Evolutionary conservation across 768 basidiomycete species (phyloP).

Genomic region (Suillus weaverae): DNA sequence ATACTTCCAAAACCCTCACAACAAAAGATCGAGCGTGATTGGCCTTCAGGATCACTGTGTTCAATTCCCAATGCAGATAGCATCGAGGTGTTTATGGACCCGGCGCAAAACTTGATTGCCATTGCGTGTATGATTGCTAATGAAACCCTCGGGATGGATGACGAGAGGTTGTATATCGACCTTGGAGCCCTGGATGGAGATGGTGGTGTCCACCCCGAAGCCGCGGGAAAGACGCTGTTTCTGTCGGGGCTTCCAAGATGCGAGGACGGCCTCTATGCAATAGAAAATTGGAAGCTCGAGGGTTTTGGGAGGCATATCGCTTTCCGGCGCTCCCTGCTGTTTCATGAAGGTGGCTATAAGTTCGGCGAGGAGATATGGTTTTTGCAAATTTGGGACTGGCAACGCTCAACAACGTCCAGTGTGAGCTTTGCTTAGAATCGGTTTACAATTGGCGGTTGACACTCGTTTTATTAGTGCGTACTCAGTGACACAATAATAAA

Average conservation of each 20-base stretch:
- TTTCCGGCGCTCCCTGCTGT: neutral
- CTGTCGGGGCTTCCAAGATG: neutral
- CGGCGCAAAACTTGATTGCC: conserved; percentile 1
- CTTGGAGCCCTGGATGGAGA: neutral
- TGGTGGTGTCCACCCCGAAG: neutral
- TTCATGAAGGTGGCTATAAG: neutral
- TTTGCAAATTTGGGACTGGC: conserved; percentile 10
- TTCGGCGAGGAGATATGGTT: neutral
- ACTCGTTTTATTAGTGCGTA: neutral
- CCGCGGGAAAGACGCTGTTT: neutral
- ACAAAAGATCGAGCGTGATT: neutral
- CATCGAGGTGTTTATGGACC: neutral
- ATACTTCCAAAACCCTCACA: neutral
- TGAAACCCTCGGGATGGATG: neutral
- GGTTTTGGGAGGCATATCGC: neutral
- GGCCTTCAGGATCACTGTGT: neutral
- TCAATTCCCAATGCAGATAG: neutral
- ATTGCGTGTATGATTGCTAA: neutral
- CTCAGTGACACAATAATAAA: neutral
- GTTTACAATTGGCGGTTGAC: neutral
- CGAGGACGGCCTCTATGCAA: neutral
- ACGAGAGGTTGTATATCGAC: neutral
- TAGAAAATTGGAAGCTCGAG: neutral
- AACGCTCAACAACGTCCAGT: neutral
- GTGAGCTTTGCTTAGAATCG: neutral